Percentiles rank a stretch among this genome's conserved stretches.
phyloP scores from a whole-genome alignment of 768 basidiomycete genomes.

The Mrakia blollopis region DNA sequence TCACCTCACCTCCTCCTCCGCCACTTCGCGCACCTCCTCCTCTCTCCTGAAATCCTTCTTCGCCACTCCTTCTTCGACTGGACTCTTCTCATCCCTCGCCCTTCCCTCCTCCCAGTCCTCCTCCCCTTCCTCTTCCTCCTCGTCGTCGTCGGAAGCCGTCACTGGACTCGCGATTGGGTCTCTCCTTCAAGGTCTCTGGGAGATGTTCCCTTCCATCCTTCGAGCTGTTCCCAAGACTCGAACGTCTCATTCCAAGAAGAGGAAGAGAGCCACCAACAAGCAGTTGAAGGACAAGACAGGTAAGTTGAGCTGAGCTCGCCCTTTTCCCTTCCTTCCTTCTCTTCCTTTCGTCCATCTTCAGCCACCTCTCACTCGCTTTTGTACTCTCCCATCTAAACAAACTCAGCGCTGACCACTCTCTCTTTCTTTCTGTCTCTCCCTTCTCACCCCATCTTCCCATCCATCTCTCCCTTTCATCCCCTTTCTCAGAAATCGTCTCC shows the following conservation, averaged over 20 bases:
- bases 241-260: slow-evolving; percentile 84
- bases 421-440: neutral
- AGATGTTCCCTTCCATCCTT: slow-evolving; percentile 80
- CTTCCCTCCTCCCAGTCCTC: neutral
- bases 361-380: neutral
- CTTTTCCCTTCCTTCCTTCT: neutral
- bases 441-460: neutral
- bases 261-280: slow-evolving; percentile 92
- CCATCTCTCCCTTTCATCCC: neutral
- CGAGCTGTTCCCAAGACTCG: slow-evolving; percentile 93
- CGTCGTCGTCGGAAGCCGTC: neutral
- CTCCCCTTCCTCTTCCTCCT: neutral
- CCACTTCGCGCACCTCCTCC: neutral
- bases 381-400: neutral
- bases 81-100: no score
- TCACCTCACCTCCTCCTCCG: no score
- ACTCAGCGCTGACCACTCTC: neutral
- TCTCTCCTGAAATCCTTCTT: neutral
- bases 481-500: slow-evolving; percentile 67
- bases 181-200: slow-evolving; percentile 38
- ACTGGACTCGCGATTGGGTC: neutral
- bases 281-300: slow-evolving; percentile 90
- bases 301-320: slow-evolving; percentile 45
- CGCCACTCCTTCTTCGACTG: neutral
- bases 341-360: neutral